Conservation (phyloP, 139 green algal species). For the Astrephomene gubernaculifera region DNA sequence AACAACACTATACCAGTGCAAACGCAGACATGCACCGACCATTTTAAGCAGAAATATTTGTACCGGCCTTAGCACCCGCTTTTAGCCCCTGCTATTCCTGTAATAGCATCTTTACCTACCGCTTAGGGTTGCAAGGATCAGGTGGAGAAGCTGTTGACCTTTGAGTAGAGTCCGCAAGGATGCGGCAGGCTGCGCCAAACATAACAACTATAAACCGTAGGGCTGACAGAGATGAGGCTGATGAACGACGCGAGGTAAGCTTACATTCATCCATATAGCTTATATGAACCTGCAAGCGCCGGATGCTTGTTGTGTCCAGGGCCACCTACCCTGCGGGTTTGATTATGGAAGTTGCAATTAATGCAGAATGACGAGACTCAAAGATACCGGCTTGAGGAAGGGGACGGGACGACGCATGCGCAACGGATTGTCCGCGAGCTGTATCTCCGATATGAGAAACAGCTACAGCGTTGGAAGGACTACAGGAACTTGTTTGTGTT, state of each 20-base stretch:
- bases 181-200: slow-evolving; percentile 4
- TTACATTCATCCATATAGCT: background rate
- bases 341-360: background rate
- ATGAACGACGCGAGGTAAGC: background rate
- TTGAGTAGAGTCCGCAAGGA: background rate
- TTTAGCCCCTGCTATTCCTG: too few species aligned
- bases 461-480: slow-evolving; percentile 73
- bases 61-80: too few species aligned
- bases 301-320: too few species aligned
- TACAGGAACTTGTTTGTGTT: slow-evolving; percentile 82
- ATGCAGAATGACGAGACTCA: slow-evolving; percentile 27
- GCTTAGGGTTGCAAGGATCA: too few species aligned
- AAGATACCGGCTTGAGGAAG: slow-evolving; percentile 45
- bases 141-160: too few species aligned
- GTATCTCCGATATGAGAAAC: slow-evolving; percentile 71
- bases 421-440: slow-evolving; percentile 73
- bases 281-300: background rate
- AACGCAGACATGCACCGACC: too few species aligned
- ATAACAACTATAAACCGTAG: slow-evolving; percentile 29
- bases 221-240: background rate
- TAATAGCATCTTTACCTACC: too few species aligned
- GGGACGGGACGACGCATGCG: slow-evolving; percentile 53
- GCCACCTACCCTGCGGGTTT: too few species aligned
- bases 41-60: too few species aligned
- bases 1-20: too few species aligned